Conservation (phyloP, 2,329 filamentous ascomycete species). For the Diaporthe caulivora region DNA sequence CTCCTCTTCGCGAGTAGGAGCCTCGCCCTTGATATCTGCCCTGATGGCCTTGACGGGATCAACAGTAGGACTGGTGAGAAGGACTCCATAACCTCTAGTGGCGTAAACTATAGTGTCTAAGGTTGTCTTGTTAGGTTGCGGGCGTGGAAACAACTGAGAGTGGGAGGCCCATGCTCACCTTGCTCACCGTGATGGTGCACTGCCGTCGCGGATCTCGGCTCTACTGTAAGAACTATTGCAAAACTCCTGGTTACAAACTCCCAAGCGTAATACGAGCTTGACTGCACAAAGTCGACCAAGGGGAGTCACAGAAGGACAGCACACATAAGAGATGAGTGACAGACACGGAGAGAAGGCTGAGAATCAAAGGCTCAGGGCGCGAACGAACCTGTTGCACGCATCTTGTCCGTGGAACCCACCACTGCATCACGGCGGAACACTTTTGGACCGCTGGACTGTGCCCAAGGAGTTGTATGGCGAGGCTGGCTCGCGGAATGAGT, state of each 20-base stretch:
- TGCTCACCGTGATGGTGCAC: slow-evolving; percentile 79
- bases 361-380: not conserved
- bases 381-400: slow-evolving; percentile 74
- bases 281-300: not conserved
- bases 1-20: slow-evolving; percentile 54
- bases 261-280: slow-evolving; percentile 26
- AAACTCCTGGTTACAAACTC: slow-evolving; percentile 43
- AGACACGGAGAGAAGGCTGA: not conserved
- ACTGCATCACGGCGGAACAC: slow-evolving; percentile 67
- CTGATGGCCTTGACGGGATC: slow-evolving; percentile 33
- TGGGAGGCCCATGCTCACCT: slow-evolving; percentile 55
- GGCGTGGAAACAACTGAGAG: slow-evolving; percentile 10
- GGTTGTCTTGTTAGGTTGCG: not conserved
- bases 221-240: slow-evolving; percentile 69
- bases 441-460: slow-evolving; percentile 45
- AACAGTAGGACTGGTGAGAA: slow-evolving; percentile 66
- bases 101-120: slow-evolving; percentile 77
- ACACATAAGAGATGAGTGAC: not conserved
- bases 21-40: slow-evolving; percentile 36
- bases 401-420: slow-evolving; percentile 71
- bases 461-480: slow-evolving; percentile 39
- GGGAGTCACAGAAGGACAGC: not conserved
- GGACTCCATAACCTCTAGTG: slow-evolving; percentile 69
- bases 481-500: not conserved
- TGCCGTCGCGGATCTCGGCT: slow-evolving; percentile 70